phyloP scores from a whole-genome alignment of 2,329 filamentous ascomycete species.

The Pseudogymnoascus sp. region DNA sequence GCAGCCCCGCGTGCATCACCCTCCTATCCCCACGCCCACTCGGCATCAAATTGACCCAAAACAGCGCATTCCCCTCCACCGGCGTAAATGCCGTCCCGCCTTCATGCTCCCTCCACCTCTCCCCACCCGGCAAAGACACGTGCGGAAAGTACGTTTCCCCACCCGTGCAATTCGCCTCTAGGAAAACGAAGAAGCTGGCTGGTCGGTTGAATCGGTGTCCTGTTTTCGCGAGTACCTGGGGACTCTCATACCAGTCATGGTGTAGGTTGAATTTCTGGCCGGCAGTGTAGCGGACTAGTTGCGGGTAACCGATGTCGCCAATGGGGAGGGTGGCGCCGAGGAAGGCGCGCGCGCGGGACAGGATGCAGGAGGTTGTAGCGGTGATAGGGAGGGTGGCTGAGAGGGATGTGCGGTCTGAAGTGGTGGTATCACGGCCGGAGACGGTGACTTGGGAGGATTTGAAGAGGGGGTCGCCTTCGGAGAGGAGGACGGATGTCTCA shows the following conservation, averaged over 20 bases:
- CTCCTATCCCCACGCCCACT: conserved; percentile 35
- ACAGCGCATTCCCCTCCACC: conserved; percentile 35
- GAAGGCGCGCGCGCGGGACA: not conserved
- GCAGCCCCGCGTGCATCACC: conserved; percentile 36
- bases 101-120: conserved; percentile 31
- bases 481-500: conserved; percentile 10
- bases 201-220: conserved; percentile 18
- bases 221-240: conserved; percentile 8
- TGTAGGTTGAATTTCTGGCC: conserved; percentile 13
- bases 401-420: not conserved
- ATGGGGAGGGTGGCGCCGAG: conserved; percentile 5
- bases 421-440: not conserved
- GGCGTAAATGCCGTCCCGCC: conserved; percentile 35
- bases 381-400: not conserved
- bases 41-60: conserved; percentile 37
- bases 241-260: conserved; percentile 13
- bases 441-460: not conserved
- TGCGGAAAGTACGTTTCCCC: conserved; percentile 15
- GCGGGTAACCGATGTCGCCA: conserved; percentile 1
- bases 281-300: conserved; percentile 3
- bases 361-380: not conserved
- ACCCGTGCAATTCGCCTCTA: conserved; percentile 16
- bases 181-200: conserved; percentile 15
- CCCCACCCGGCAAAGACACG: not conserved
- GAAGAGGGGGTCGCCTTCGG: not conserved